These are phyloP conservation scores for Escallonia rubra DNA, from an alignment of 129 eudicot species.

Conservation along the genomic window DNA sequence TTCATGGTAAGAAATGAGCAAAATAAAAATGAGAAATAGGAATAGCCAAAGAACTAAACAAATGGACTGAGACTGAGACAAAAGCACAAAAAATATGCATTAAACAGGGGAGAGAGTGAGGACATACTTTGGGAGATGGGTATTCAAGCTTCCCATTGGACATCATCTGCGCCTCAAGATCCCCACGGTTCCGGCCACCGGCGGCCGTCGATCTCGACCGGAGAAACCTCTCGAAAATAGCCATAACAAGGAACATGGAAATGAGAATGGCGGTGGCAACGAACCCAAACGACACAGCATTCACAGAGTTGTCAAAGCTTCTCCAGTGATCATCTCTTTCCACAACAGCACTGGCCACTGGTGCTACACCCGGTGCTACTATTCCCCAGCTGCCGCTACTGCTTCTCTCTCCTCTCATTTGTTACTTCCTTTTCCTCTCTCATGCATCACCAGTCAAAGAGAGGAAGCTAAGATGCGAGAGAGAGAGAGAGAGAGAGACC, in stretches of 20 bases:
- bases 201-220: slow-evolving; percentile 50
- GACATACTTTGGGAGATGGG: slow-evolving; percentile 67
- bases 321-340: slow-evolving; percentile 65
- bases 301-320: slow-evolving; percentile 71
- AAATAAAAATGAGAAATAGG: too few species aligned
- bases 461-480: neutral
- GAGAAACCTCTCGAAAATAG: slow-evolving; percentile 82
- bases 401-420: slow-evolving; percentile 16
- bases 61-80: neutral
- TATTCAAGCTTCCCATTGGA: slow-evolving; percentile 41
- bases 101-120: neutral
- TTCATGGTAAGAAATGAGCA: neutral
- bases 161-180: slow-evolving; percentile 46
- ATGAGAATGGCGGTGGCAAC: slow-evolving; percentile 82
- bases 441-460: neutral
- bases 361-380: slow-evolving; percentile 58
- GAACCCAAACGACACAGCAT: slow-evolving; percentile 87
- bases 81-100: neutral
- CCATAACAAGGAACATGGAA: slow-evolving; percentile 89
- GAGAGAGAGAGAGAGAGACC: neutral
- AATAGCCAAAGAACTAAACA: neutral
- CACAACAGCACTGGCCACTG: slow-evolving; percentile 23
- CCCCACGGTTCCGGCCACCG: slow-evolving; percentile 32
- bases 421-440: neutral
- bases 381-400: slow-evolving; percentile 22